phyloP scores from a whole-genome alignment of 306 rosid genomes.

The Prunus dulcis region DNA sequence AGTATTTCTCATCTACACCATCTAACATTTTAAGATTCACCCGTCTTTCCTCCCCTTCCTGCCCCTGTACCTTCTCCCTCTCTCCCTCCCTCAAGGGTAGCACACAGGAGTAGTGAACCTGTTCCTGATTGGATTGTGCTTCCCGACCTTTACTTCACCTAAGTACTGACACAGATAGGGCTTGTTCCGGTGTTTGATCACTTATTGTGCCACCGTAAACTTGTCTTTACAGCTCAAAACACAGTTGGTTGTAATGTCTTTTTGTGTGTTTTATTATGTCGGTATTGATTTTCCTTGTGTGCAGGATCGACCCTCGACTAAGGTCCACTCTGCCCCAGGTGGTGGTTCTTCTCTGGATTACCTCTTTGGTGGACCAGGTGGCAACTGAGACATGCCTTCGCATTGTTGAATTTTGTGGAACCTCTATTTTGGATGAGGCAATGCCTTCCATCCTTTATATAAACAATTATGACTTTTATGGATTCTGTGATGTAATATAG shows the following conservation, averaged over 20 bases:
- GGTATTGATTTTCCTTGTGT: slow-evolving; percentile 7
- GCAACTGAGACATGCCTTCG: slow-evolving; percentile 43
- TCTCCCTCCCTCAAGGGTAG: too few species aligned
- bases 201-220: background rate
- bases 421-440: slow-evolving; percentile 31
- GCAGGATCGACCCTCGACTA: slow-evolving; percentile 99
- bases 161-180: background rate
- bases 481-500: slow-evolving; percentile 58
- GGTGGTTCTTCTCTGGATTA: slow-evolving; percentile 96
- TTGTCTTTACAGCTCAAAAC: background rate
- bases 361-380: slow-evolving; percentile 75
- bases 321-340: slow-evolving; percentile 96
- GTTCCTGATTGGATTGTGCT: too few species aligned
- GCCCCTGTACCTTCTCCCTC: too few species aligned
- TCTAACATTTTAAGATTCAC: too few species aligned
- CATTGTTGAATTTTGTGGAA: slow-evolving; percentile 28
- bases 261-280: background rate
- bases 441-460: slow-evolving; percentile 35
- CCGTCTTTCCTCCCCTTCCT: too few species aligned
- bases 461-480: slow-evolving; percentile 31
- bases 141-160: too few species aligned
- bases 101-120: too few species aligned
- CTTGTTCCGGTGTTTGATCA: background rate
- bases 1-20: too few species aligned
- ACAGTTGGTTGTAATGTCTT: background rate